These are phyloP conservation scores for Acanthamoeba sp. DNA, from an alignment of 208 protist species.

Conservation along the genomic window DNA sequence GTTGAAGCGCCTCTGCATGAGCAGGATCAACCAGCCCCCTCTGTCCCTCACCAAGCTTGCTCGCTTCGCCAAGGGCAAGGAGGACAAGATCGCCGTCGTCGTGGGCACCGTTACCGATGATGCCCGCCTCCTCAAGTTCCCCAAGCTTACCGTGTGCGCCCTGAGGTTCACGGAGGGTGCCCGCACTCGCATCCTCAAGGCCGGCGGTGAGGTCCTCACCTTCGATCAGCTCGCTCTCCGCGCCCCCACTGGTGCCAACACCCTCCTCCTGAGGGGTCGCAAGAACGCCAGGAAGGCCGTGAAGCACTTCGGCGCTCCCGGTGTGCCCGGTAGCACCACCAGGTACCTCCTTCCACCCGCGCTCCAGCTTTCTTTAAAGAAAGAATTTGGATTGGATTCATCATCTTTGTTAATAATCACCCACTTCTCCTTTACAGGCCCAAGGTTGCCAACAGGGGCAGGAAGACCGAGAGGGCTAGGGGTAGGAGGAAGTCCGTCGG, in stretches of 20 bases:
- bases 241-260: slow-evolving; percentile 97
- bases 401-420: not conserved
- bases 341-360: too few relatives aligned
- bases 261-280: slow-evolving; percentile 97
- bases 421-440: slow-evolving; percentile 90
- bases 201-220: slow-evolving; percentile 98
- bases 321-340: slow-evolving; percentile 90
- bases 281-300: slow-evolving; percentile 96
- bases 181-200: slow-evolving; percentile 97
- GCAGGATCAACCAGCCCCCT: slow-evolving; percentile 96
- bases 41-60: slow-evolving; percentile 97
- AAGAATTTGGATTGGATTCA: too few relatives aligned
- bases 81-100: slow-evolving; percentile 97
- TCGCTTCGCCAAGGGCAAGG: slow-evolving; percentile 93
- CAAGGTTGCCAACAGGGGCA: slow-evolving; percentile 90
- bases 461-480: slow-evolving; percentile 93
- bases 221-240: slow-evolving; percentile 99
- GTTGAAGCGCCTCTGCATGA: slow-evolving; percentile 97
- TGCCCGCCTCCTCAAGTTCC: slow-evolving; percentile 96
- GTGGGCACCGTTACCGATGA: slow-evolving; percentile 99
- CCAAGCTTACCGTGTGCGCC: slow-evolving; percentile 96
- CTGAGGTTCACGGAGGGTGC: slow-evolving; percentile 99
- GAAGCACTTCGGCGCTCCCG: slow-evolving; percentile 99
- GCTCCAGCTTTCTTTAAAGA: too few relatives aligned
- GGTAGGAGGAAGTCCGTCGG: slow-evolving; percentile 66